phyloP scores from a whole-genome alignment of 2,329 filamentous ascomycete genomes.

The Pseudonectria buxi region DNA sequence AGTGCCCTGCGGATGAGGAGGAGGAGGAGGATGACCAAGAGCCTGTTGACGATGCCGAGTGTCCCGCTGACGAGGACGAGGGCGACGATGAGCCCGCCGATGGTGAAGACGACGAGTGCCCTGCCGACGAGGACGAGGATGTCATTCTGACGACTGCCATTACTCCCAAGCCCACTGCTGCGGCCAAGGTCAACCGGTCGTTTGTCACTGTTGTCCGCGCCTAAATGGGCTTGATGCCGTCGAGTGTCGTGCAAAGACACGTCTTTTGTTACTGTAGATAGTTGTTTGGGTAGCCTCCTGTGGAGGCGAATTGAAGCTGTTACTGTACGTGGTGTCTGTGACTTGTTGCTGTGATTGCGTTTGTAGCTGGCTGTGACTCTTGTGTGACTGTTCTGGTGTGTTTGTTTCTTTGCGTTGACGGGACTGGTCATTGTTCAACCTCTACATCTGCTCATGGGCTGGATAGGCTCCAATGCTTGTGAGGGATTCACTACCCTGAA shows the following conservation, averaged over 20 bases:
- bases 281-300: constrained; percentile 21
- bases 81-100: constrained; percentile 7
- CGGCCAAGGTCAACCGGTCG: constrained; percentile 3
- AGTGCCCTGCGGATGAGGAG: constrained; percentile 8
- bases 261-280: constrained; percentile 20
- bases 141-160: neutral
- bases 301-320: constrained; percentile 15
- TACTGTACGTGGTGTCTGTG: constrained; percentile 10
- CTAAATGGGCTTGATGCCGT: neutral
- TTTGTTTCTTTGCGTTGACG: too few relatives aligned
- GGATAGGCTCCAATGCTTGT: too few relatives aligned
- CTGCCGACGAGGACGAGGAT: constrained; percentile 11
- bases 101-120: constrained; percentile 14
- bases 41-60: constrained; percentile 5
- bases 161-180: constrained; percentile 1
- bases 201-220: neutral
- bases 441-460: too few relatives aligned
- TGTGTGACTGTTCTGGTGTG: neutral
- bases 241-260: neutral
- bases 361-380: neutral
- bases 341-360: constrained; percentile 16
- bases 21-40: constrained; percentile 3
- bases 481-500: too few relatives aligned
- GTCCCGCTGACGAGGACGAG: constrained; percentile 7
- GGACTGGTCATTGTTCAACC: too few relatives aligned